Percentiles rank a stretch among this genome's conserved stretches.
Evolutionary conservation across 148 eudicot genomes (phyloP).

Genomic region (Cornus suecica): DNA sequence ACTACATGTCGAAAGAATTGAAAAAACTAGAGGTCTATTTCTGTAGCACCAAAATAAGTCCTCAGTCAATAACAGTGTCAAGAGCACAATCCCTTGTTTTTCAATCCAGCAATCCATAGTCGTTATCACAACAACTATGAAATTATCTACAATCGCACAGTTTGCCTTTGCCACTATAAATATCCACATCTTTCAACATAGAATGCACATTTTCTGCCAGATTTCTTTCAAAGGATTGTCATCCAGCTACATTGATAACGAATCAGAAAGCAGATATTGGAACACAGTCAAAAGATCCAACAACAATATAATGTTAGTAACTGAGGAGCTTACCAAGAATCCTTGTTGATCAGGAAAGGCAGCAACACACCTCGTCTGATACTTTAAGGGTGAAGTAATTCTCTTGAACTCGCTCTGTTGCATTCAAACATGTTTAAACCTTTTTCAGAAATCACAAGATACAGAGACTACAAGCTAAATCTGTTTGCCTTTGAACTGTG

Average conservation of each 20-base stretch:
- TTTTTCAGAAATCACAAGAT: not conserved
- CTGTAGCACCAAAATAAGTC: not conserved
- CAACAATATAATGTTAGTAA: not conserved
- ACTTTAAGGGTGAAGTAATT: conserved; percentile 76
- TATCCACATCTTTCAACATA: too few species aligned
- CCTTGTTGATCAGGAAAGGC: conserved; percentile 98
- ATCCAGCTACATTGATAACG: not conserved
- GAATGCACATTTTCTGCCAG: too few species aligned
- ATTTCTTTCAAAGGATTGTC: not conserved
- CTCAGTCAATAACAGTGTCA: not conserved
- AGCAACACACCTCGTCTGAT: conserved; percentile 94
- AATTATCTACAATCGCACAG: too few species aligned
- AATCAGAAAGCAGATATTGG: not conserved
- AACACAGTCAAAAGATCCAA: not conserved
- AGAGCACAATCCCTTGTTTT: not conserved
- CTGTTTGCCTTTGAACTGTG: not conserved
- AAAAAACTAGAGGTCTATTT: not conserved
- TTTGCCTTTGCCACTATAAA: too few species aligned
- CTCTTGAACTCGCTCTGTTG: conserved; percentile 83
- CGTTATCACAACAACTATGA: not conserved
- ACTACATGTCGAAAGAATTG: not conserved
- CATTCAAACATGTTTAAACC: not conserved
- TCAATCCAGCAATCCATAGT: not conserved
- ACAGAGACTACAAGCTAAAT: not conserved
- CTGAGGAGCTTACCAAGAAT: conserved; percentile 56